phyloP scores from a whole-genome alignment of 371 early-diverging fungal genomes.

The Amoeboradix gromovi region DNA sequence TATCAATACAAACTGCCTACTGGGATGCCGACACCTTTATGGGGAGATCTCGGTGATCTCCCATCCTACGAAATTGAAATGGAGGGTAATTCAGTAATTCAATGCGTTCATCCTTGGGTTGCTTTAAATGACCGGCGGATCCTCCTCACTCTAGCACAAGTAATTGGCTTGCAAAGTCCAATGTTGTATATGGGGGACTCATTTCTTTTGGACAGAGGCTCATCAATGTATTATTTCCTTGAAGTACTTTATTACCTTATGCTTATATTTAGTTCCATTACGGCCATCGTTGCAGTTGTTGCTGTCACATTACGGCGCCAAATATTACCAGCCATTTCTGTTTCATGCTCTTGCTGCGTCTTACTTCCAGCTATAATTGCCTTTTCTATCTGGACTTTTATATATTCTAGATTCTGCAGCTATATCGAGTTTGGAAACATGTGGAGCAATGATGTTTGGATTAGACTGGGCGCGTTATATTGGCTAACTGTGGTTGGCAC shows the following conservation, averaged over 20 bases:
- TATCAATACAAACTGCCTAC: not conserved
- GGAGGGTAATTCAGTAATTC: not conserved
- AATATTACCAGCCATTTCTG: not conserved
- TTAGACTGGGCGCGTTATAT: not conserved
- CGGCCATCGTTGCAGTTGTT: not conserved
- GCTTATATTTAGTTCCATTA: not conserved
- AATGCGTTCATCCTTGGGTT: not conserved
- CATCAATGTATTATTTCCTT: not conserved
- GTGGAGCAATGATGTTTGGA: not conserved
- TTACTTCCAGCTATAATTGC: not conserved
- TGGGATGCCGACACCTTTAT: not conserved
- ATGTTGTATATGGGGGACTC: not conserved
- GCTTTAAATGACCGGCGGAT: not conserved
- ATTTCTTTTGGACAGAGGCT: not conserved
- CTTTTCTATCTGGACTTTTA: not conserved
- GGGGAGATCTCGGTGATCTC: not conserved
- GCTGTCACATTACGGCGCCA: not conserved
- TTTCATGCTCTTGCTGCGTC: not conserved
- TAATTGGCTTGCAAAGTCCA: not conserved
- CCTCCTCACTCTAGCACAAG: not conserved
- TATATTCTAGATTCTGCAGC: not conserved
- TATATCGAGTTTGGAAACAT: not conserved
- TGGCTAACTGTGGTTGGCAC: not conserved
- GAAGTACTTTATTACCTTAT: not conserved
- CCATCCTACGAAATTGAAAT: not conserved